Conservation (phyloP, 306 rosid genomes). For the Dalbergia cochinchinensis region DNA sequence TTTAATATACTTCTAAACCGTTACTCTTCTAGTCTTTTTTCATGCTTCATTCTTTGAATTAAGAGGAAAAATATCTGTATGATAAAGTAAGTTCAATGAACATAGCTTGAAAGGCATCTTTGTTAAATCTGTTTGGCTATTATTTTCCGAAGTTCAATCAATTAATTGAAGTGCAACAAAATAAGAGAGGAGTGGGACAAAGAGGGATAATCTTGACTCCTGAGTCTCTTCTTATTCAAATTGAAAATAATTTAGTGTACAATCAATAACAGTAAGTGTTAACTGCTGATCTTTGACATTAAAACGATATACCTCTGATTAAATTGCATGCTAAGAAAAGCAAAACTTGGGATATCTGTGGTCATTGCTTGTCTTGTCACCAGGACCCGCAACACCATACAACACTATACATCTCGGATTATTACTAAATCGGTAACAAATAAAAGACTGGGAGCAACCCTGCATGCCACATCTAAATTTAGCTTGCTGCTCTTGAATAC, state of each 20-base stretch:
- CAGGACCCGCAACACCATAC: conserved; percentile 43
- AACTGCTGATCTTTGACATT: conserved; percentile 8
- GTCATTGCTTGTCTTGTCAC: conserved; percentile 13
- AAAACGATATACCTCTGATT: conserved; percentile 23
- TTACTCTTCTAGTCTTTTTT: too few relatives aligned
- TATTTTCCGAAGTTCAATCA: background rate
- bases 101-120: background rate
- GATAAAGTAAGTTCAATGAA: background rate
- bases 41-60: too few relatives aligned
- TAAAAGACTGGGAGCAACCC: conserved; percentile 20
- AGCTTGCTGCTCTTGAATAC: conserved; percentile 38
- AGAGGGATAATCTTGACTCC: conserved; percentile 11
- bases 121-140: background rate
- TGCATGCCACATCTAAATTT: conserved; percentile 30
- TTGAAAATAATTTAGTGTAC: conserved; percentile 36
- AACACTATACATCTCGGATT: conserved; percentile 51
- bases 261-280: conserved; percentile 6
- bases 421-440: conserved; percentile 47
- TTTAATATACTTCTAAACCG: too few relatives aligned
- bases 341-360: conserved; percentile 27
- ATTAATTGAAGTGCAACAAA: background rate
- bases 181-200: background rate
- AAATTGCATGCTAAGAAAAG: conserved; percentile 42
- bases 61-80: too few relatives aligned
- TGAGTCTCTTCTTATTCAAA: conserved; percentile 44